Evolutionary conservation across 2,329 filamentous ascomycete species (phyloP).

Genomic region (Verticillium klebahnii): DNA sequence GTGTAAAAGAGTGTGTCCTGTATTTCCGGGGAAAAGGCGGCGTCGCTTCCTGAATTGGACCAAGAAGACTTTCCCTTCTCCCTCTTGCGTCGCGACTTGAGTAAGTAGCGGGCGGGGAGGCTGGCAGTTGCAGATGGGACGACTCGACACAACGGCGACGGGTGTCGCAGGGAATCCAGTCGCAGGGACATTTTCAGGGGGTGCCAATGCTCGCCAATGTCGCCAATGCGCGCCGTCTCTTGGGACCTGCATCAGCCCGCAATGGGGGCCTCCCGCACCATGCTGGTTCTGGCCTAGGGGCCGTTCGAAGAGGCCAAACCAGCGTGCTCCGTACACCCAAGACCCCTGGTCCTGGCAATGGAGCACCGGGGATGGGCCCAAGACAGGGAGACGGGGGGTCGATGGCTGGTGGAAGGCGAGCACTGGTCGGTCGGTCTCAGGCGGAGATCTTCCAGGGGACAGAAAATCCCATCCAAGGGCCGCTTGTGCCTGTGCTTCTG

Average conservation of each 20-base stretch:
- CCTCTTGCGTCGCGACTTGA: not conserved
- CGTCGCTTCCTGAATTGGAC: not conserved
- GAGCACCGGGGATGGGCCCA: not conserved
- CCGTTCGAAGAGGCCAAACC: not conserved
- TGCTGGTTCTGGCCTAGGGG: not conserved
- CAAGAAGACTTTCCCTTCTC: not conserved
- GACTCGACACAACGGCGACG: not conserved
- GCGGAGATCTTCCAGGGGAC: not conserved
- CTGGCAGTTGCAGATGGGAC: not conserved
- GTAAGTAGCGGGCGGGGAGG: not conserved
- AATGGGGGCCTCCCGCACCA: not conserved
- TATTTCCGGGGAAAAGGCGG: not conserved
- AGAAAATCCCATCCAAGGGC: not conserved
- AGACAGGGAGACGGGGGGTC: not conserved
- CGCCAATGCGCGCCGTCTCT: not conserved
- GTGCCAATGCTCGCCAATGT: conserved; percentile 2
- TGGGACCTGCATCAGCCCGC: conserved; percentile 2
- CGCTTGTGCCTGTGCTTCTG: not conserved
- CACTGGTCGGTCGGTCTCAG: not conserved
- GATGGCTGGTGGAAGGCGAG: not conserved
- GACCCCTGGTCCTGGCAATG: not conserved
- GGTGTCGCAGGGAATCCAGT: not conserved
- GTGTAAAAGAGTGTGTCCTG: not conserved
- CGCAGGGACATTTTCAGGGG: not conserved
- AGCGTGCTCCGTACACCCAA: not conserved